Conservation (phyloP, 2,329 filamentous ascomycete species). For the Pezicula radicicola region DNA sequence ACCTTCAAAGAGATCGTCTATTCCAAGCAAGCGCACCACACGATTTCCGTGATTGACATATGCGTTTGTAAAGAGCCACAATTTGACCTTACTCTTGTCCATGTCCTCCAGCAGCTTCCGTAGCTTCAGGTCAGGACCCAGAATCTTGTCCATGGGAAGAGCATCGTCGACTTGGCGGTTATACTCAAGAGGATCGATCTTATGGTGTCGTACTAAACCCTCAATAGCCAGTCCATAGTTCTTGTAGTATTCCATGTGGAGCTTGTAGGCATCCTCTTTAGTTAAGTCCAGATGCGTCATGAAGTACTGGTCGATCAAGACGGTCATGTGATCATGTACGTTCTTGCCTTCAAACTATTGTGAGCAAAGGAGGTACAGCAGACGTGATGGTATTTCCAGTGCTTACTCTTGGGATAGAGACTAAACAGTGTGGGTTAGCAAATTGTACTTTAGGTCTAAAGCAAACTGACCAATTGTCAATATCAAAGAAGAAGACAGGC, state of each 20-base stretch:
- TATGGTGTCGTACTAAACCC: slow-evolving; percentile 87
- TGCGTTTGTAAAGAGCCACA: slow-evolving; percentile 96
- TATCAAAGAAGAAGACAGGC: slow-evolving; percentile 77
- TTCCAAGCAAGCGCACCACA: slow-evolving; percentile 74
- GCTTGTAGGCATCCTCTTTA: slow-evolving; percentile 73
- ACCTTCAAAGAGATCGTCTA: slow-evolving; percentile 91
- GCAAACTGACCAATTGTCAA: slow-evolving; percentile 81
- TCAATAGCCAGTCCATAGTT: slow-evolving; percentile 97
- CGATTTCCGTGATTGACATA: slow-evolving; percentile 84
- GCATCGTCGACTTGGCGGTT: slow-evolving; percentile 95
- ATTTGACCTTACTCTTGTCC: slow-evolving; percentile 76
- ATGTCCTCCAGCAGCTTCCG: slow-evolving; percentile 77
- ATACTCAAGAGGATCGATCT: slow-evolving; percentile 93
- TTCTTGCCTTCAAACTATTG: slow-evolving; percentile 53
- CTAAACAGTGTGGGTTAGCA: background rate
- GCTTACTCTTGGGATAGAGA: slow-evolving; percentile 80
- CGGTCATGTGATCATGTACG: slow-evolving; percentile 85
- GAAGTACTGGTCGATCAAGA: slow-evolving; percentile 62
- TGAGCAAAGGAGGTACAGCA: no score
- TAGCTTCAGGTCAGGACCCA: slow-evolving; percentile 74
- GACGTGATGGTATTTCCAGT: background rate
- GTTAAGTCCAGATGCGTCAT: slow-evolving; percentile 69
- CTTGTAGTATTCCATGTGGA: slow-evolving; percentile 91
- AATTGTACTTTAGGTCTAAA: background rate
- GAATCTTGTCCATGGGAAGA: slow-evolving; percentile 78